Evolutionary conservation across 2,329 filamentous ascomycete species (phyloP), one percentile per base, ranked within the genome.

Genomic region (Thielaviopsis euricoi): DNA sequence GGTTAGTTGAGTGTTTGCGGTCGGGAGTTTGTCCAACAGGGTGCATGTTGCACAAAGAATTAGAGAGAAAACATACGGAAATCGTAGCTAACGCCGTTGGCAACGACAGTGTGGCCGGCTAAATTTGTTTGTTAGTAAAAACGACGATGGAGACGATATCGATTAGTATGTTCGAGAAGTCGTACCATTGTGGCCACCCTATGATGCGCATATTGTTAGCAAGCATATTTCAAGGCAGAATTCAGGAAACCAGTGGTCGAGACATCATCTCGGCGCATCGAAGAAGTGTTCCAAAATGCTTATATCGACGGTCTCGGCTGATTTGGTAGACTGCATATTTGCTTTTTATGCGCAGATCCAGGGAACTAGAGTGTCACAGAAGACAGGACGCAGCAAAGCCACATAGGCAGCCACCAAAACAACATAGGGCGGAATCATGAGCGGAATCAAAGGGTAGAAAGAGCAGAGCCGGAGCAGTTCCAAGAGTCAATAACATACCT

Each of bases 41-140:
- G 19, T 17, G 29, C 13, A 19, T 12, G 19, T 29, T 17, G 79
- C 54, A 85, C 71, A 60, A 86, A 76, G 67, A 84, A 79, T 62
- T 80, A 79, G 69, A 76, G 77, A 17, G 22, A 40, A 3, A 17
- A 58, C 52, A n/a, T 53, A 55, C 55, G 56, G 22, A 58, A 61
- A 56, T 66, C 63, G 52, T 62, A 63, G 59, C 59, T 61, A 37
- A 63, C 51, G 15, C 61, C 61, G 57, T 62, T 61, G 19, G 46
- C 61, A 58, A 60, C 59, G 29, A 60, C 59, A 50, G 59, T 60
- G 52, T 60, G 59, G 21, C 59, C 59, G 26, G 59, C 59, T 60
- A 25, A 26, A 55, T 5, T n/a, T 52, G 33, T 40, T 62, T 62
- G 56, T 65, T 60, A 51, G 62, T 62, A 17, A 53, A 22, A 26